Base-by-base conservation (phyloP, 306 rosid species). In the Gillenia trifoliata region DNA sequence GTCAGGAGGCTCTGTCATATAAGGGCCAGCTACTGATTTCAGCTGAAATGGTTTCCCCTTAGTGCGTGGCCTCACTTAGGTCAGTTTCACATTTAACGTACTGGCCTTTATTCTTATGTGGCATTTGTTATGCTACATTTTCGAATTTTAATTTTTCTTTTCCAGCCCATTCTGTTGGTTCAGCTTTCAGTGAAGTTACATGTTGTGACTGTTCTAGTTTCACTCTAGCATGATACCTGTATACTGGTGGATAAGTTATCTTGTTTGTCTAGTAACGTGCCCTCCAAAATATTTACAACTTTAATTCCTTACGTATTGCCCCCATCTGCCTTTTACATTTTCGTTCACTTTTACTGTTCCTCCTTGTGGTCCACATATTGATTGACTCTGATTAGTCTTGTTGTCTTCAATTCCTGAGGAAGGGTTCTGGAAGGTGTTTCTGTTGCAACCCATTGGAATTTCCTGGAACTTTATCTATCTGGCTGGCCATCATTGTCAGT, bases 1-100 rank as follows among this genome's bases (percentile, higher is more conserved):
- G 97, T 81, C 92, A 84, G 80, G 96, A 86, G 98, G 93, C 97
- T 93, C 93, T 93, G 89, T 88, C 92, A 82, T 89, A 92, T 80
- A 85, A 87, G 92, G 90, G 96, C 91, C 90, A 81, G 97, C 93
- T 76, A 88, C 89, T 82, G 97, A 93, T 87, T 90, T 89, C 98
- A 84, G 98, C 92, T 83, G 98, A 90, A 86, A 93, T 84, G 97
- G 90, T 89, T 86, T 84, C 85, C 96, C 87, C 90, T 91, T 89
- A 91, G 96, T 87, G 90, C 83, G 85, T 89, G 92, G 88, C 89
- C 87, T 81, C 83, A 72, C 82, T 81, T 93, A 93, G 98, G 98
- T 93, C 98, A 93, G 98, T 92, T 88, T 77, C 45, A 36, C 65
- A 84, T 86, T 87, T 83, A 76, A 90, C 77, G 92, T 77, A 82